A percentile compares a stretch with the other conserved stretches of the same genome.
phyloP scores from a whole-genome alignment of 2,329 filamentous ascomycete genomes.

The Emmonsiellopsis sp. region DNA sequence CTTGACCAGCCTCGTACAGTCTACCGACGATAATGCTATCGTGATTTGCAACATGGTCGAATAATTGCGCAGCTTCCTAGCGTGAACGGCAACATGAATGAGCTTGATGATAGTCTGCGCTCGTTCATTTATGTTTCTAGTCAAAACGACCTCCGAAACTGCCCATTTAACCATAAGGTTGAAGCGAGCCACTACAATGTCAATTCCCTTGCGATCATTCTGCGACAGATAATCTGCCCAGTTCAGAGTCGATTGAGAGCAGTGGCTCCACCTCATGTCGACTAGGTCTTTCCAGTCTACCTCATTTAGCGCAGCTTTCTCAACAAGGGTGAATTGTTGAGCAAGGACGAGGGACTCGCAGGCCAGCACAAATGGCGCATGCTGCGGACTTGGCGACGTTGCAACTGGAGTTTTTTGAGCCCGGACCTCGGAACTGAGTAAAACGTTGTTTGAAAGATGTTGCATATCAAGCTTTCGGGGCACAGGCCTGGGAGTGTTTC shows the following conservation, averaged over 20 bases:
- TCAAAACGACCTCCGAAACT: constrained; percentile 53
- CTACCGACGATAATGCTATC: constrained; percentile 51
- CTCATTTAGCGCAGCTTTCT: constrained; percentile 56
- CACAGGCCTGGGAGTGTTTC: constrained; percentile 12
- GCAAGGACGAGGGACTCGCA: constrained; percentile 52
- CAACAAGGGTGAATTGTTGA: constrained; percentile 55
- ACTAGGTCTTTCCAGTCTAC: constrained; percentile 59
- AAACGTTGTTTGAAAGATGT: constrained; percentile 23
- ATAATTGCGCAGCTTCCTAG: constrained; percentile 52
- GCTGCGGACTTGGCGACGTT: constrained; percentile 22
- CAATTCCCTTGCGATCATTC: constrained; percentile 48
- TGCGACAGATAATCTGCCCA: constrained; percentile 54
- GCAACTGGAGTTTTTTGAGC: not conserved
- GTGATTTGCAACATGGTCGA: constrained; percentile 58
- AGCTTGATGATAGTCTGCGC: constrained; percentile 53
- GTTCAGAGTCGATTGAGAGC: constrained; percentile 41
- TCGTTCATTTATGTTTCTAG: constrained; percentile 47
- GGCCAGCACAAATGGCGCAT: constrained; percentile 55
- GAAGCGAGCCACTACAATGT: constrained; percentile 56
- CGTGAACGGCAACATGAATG: constrained; percentile 53
- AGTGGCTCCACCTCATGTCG: constrained; percentile 53
- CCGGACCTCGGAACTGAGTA: constrained; percentile 24
- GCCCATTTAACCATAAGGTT: constrained; percentile 60
- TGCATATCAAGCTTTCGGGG: constrained; percentile 17
- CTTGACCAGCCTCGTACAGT: constrained; percentile 46